phyloP scores from a whole-genome alignment of 768 basidiomycete genomes.

The Russula emetica region DNA sequence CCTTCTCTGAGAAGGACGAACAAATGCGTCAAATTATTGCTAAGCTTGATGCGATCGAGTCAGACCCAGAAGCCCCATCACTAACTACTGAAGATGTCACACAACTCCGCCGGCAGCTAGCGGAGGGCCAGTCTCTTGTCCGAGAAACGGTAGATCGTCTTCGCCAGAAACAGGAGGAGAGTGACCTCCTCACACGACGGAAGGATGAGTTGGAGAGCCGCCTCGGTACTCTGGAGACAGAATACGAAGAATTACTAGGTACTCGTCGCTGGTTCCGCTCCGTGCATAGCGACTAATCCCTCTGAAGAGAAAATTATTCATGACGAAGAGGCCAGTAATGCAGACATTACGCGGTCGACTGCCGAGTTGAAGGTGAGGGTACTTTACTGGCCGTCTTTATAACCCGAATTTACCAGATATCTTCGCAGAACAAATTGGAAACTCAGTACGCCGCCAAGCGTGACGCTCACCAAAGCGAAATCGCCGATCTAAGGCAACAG shows the following conservation, averaged over 20 bases:
- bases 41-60: constrained; percentile 80
- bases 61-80: constrained; percentile 47
- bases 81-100: constrained; percentile 75
- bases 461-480: constrained; percentile 82
- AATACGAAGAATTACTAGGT: constrained; percentile 97
- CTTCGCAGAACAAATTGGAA: constrained; percentile 80
- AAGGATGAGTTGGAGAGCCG: constrained; percentile 86
- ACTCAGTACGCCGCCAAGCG: constrained; percentile 90
- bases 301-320: constrained; percentile 81
- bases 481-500: constrained; percentile 82
- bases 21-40: constrained; percentile 78
- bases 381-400: constrained; percentile 28
- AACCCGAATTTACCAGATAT: constrained; percentile 24
- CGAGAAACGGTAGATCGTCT: constrained; percentile 88
- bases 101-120: constrained; percentile 78
- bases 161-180: constrained; percentile 88
- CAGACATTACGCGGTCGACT: constrained; percentile 79
- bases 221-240: constrained; percentile 75
- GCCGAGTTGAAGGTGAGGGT: constrained; percentile 78
- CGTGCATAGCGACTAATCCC: constrained; percentile 16
- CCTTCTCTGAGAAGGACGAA: constrained; percentile 93
- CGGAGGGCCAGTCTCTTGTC: constrained; percentile 80
- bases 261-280: constrained; percentile 31
- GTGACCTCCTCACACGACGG: constrained; percentile 74
- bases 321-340: constrained; percentile 82